phyloP scores from a whole-genome alignment of 1,284 basidiomycete genomes.

The Xerocomus minutiporus region DNA sequence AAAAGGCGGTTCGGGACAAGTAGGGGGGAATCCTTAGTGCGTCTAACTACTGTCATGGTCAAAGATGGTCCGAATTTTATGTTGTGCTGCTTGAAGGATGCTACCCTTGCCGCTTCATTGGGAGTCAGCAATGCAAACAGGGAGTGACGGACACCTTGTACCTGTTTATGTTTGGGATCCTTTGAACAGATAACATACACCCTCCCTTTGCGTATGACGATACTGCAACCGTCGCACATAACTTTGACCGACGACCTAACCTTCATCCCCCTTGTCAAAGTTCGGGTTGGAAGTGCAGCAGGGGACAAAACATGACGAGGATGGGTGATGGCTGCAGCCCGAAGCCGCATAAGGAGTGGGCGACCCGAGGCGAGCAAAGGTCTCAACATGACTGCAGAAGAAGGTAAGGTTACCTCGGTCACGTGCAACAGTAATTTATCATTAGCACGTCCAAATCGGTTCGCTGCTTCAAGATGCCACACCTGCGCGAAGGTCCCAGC shows the following conservation, averaged over 20 bases:
- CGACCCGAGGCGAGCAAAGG: constrained; percentile 58
- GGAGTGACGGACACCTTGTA: constrained; percentile 37
- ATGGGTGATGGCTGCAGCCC: constrained; percentile 38
- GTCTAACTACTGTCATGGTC: constrained; percentile 5
- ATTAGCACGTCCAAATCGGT: neutral
- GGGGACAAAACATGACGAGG: constrained; percentile 24
- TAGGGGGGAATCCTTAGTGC: neutral
- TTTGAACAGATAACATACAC: constrained; percentile 92
- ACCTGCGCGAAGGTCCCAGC: neutral
- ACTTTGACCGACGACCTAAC: constrained; percentile 91
- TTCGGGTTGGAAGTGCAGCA: constrained; percentile 24
- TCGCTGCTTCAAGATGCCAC: neutral
- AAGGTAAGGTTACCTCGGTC: neutral
- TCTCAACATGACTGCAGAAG: constrained; percentile 51
- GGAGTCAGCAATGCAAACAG: constrained; percentile 10
- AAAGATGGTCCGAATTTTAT: neutral
- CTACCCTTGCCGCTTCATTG: constrained; percentile 58
- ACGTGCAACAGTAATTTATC: constrained; percentile 9
- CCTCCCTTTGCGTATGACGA: constrained; percentile 86
- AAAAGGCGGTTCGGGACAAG: neutral
- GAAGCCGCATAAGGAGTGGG: constrained; percentile 52
- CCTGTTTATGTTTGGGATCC: constrained; percentile 98
- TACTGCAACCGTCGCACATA: constrained; percentile 86
- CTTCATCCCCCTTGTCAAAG: constrained; percentile 82
- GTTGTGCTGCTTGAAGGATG: neutral